Conservation (phyloP, 257 asterid species). For the Agastache rugosa region DNA sequence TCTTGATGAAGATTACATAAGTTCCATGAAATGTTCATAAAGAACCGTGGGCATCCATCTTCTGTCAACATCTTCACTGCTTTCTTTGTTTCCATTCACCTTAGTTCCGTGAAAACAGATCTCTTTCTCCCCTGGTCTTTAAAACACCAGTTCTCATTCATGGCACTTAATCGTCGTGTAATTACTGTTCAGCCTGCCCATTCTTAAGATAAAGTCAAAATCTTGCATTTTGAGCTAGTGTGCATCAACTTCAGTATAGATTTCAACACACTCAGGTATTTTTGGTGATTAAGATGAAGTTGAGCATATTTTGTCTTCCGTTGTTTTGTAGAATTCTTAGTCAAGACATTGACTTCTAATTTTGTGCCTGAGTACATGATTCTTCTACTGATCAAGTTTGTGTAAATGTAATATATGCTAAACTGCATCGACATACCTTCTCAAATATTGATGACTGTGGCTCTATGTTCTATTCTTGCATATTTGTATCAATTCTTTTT, state of each 20-base stretch:
- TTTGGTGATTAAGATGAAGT: too few species aligned
- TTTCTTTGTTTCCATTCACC: background rate
- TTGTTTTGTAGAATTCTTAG: too few species aligned
- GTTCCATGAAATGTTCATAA: background rate
- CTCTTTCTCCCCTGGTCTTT: background rate
- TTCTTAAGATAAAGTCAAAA: background rate
- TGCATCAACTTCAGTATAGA: too few species aligned
- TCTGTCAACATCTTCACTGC: background rate
- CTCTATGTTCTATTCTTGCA: background rate
- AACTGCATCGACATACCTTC: too few species aligned
- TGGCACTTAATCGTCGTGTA: background rate
- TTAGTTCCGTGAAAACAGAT: background rate
- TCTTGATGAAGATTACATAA: background rate
- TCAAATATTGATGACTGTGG: too few species aligned
- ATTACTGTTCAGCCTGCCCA: background rate
- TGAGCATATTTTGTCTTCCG: too few species aligned
- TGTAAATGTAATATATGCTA: too few species aligned
- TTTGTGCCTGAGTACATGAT: too few species aligned
- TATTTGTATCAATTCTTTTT: slow-evolving; percentile 2
- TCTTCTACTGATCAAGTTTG: too few species aligned
- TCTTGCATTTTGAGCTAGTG: background rate
- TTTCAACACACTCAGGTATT: too few species aligned
- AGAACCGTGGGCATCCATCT: background rate
- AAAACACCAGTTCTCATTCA: background rate
- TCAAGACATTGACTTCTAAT: too few species aligned